Evolutionary conservation across 2,329 filamentous ascomycete genomes (phyloP), one percentile per base, ranked within the genome.

Genomic region (Aspergillus eucalypticola): DNA sequence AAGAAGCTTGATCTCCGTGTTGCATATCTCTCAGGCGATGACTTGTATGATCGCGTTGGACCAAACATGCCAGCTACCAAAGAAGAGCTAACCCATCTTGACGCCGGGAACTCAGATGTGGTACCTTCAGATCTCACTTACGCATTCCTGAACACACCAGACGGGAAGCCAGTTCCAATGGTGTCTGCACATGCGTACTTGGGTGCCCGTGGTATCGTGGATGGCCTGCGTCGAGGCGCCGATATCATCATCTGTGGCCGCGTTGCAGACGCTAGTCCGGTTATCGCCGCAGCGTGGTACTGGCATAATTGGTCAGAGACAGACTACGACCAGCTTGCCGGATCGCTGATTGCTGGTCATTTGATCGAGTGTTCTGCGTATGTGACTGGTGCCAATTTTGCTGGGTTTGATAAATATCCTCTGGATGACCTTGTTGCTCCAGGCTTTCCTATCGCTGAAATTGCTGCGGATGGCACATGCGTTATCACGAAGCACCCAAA

Each of bases 321-420:
- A 0, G 76, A 81, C 23, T 83, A 79, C 19, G 79, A 86, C 60
- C 65, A 74, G 17, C 73, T 87, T 4, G 84, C 84, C 0, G 80
- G 81, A 0, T 74, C 82, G 0, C 67, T 86, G 0, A 69, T 86
- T 3, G 82, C 82, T 0, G 83, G 81, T 1, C 82, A 85, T 68
- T 67, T 85, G 5, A 84, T 85, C 42, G 83, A 86, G 65, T 85
- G 83, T 64, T 79, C 77, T 0, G 75, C 80, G 0, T 86, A 86
- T 56, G 82, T 82, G 2, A 83, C 82, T 0, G 84, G 84, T 0
- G 80, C 74, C 0, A 86, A 86, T 62, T 86, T 84, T 60, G 76
- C 82, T 0, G 84, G 83, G 0, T 75, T 81, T 35, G 77, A 80
- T 13, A 38, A 29, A 2, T 77, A 79, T 58, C 62, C 74, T 1